A percentile compares a stretch with the other conserved stretches of the same genome.
These are phyloP conservation scores for Pestalotiopsis sp. DNA, from an alignment of 2,329 filamentous ascomycete species.

Conservation along the genomic window DNA sequence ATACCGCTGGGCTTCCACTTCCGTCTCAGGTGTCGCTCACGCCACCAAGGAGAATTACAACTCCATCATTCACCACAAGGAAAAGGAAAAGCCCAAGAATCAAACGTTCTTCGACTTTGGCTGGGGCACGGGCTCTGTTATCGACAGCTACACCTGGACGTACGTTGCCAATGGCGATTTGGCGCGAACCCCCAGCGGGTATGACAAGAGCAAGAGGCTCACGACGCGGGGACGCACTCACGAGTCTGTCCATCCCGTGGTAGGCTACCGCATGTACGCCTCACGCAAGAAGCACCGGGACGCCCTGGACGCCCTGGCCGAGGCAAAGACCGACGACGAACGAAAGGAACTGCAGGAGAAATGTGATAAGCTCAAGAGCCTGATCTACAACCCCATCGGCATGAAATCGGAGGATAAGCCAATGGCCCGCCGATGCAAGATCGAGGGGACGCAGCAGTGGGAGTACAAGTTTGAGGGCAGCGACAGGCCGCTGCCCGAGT, in stretches of 20 bases:
- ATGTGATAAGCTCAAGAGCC: neutral
- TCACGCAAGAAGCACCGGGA: neutral
- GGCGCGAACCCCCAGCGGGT: constrained; percentile 13
- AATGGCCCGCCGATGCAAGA: neutral
- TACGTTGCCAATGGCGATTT: constrained; percentile 7
- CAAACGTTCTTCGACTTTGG: constrained; percentile 5
- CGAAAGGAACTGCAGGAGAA: neutral
- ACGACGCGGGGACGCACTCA: constrained; percentile 8
- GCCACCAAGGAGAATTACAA: neutral
- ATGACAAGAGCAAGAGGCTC: neutral
- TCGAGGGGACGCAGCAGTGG: neutral
- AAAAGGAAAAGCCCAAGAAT: neutral
- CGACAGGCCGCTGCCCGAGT: neutral
- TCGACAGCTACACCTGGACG: constrained; percentile 15
- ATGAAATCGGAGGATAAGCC: neutral
- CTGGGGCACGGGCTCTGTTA: constrained; percentile 19
- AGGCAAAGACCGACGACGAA: neutral
- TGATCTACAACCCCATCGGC: neutral
- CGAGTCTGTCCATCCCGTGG: constrained; percentile 17
- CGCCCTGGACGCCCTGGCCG: neutral
- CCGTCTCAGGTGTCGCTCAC: neutral
- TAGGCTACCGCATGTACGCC: constrained; percentile 14
- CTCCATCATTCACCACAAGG: neutral
- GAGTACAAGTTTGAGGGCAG: neutral
- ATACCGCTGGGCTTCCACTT: neutral